Conservation (phyloP, 106 monocot species). For the Xerophyta viscosa region DNA sequence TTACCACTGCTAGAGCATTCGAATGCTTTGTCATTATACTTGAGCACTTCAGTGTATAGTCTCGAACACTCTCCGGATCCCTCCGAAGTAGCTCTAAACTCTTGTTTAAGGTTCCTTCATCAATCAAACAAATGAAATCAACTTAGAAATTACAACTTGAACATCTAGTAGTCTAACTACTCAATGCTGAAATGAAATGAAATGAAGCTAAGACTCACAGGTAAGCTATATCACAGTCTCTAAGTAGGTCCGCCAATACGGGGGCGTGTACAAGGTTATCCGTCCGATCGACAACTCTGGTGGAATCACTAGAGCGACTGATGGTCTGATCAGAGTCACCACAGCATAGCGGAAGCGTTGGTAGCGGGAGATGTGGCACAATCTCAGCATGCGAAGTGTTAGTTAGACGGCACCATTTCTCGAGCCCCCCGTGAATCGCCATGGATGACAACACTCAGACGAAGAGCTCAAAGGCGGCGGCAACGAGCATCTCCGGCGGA, state of each 20-base stretch:
- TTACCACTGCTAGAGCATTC: constrained; percentile 46
- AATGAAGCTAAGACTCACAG: constrained; percentile 73
- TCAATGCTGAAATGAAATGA: neutral
- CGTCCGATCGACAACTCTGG: constrained; percentile 19
- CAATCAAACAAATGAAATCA: neutral
- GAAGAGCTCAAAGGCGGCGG: no score
- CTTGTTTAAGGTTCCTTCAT: constrained; percentile 67
- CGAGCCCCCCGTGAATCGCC: constrained; percentile 36
- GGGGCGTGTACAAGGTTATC: constrained; percentile 44
- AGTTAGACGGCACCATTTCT: constrained; percentile 67
- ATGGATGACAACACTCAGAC: neutral
- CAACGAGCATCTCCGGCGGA: no score
- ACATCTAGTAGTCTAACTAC: neutral
- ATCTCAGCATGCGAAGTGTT: constrained; percentile 75
- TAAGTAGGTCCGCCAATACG: constrained; percentile 53
- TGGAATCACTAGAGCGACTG: constrained; percentile 31
- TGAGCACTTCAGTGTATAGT: constrained; percentile 75
- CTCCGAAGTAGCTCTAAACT: constrained; percentile 6
- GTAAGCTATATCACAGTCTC: constrained; percentile 68
- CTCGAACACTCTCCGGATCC: constrained; percentile 30
- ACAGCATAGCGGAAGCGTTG: constrained; percentile 54
- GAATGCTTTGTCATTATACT: constrained; percentile 59
- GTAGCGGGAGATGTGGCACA: constrained; percentile 62
- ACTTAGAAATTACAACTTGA: neutral
- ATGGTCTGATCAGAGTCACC: constrained; percentile 46